Percentiles rank a stretch among this genome's conserved stretches.
phyloP scores from a whole-genome alignment of 2,329 filamentous ascomycete species.

The Cercospora sp. region DNA sequence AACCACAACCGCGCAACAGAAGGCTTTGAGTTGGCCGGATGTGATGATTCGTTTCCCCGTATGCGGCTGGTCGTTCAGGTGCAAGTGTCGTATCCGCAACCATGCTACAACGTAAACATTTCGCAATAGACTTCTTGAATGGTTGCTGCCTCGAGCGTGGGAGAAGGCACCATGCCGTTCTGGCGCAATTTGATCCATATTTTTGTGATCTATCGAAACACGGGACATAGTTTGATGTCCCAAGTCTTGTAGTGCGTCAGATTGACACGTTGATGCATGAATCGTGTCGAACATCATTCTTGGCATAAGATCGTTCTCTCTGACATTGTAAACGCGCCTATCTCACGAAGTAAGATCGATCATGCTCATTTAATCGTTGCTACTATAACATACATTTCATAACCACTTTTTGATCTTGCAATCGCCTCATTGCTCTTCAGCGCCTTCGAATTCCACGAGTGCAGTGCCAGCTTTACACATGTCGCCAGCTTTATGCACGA shows the following conservation, averaged over 20 bases:
- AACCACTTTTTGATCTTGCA: background rate
- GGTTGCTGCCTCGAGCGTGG: background rate
- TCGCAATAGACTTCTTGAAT: background rate
- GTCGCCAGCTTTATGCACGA: conserved; percentile 52
- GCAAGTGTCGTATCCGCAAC: background rate
- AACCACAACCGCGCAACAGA: background rate
- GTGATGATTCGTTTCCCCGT: background rate
- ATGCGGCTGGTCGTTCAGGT: background rate
- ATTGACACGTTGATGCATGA: background rate
- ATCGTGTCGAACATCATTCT: background rate
- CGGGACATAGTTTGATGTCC: no score
- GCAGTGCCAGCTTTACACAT: conserved; percentile 51
- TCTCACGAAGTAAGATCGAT: background rate
- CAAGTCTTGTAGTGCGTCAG: background rate
- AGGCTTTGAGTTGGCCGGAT: background rate
- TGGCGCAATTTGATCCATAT: background rate
- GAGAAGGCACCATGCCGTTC: background rate
- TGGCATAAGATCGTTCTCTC: background rate
- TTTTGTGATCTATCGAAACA: background rate
- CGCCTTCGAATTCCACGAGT: conserved; percentile 46
- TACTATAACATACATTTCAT: background rate
- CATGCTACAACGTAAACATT: background rate
- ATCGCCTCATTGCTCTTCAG: background rate
- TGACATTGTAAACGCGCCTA: background rate
- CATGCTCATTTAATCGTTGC: background rate